Conservation (phyloP, 306 rosid species). For the Ziziphus jujuba region DNA sequence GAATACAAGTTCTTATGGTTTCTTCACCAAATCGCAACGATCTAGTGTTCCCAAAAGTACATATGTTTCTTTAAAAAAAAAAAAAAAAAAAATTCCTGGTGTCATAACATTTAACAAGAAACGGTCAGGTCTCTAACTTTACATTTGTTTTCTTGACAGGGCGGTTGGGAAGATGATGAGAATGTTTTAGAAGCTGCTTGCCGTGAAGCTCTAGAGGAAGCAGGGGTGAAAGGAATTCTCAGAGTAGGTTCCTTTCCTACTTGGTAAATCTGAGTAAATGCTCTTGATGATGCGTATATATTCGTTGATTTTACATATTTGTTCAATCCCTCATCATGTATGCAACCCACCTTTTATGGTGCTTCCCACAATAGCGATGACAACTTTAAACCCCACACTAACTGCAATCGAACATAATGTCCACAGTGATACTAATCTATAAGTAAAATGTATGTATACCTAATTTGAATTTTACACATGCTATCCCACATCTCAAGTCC, state of each 20-base stretch:
- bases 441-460: too few species aligned
- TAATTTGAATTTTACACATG: too few species aligned
- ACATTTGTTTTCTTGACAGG: slow-evolving; percentile 37
- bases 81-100: too few species aligned
- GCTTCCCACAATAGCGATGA: too few species aligned
- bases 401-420: too few species aligned
- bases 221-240: slow-evolving; percentile 78
- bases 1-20: slow-evolving; percentile 79
- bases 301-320: too few species aligned
- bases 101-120: too few species aligned
- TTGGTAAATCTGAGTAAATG: not conserved
- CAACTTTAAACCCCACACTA: too few species aligned
- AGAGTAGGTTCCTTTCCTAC: slow-evolving; percentile 51
- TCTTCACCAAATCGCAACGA: slow-evolving; percentile 84
- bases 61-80: not conserved
- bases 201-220: slow-evolving; percentile 89
- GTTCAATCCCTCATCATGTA: too few species aligned
- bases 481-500: too few species aligned
- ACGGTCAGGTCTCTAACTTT: not conserved
- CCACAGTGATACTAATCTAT: too few species aligned
- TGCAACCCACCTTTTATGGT: too few species aligned
- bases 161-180: slow-evolving; percentile 98
- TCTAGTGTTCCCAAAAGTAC: slow-evolving; percentile 84
- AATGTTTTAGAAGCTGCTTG: slow-evolving; percentile 75
- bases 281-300: not conserved